Base-by-base conservation (phyloP, 352 stramenopile species). In the Globisporangium radiosum region DNA sequence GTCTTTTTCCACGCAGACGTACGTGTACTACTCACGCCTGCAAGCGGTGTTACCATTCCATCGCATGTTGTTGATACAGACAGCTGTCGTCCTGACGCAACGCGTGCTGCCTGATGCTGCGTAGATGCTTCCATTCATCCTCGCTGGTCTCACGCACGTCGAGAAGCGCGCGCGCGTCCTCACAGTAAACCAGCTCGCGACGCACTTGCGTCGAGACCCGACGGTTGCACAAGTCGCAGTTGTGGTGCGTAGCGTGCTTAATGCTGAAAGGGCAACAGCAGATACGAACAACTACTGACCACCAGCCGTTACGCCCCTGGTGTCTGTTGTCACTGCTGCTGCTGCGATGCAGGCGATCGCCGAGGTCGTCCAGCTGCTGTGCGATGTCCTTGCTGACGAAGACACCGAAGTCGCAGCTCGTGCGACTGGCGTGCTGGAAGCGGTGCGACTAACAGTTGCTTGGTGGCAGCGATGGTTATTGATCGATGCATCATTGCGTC, bases 1-100 rank as follows among this genome's bases (percentile, higher is more conserved):
- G 63, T 88, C 58, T 92, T 94, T 66, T 94, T 90, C 68, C 69
- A 85, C 39, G 63, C 71, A 64, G 79, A 94, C 50, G 78, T 68
- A 52, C 36, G 56, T 58, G 57, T 1, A 53, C 17, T 54, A n/a
- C 11, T 54, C 25, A 33, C 25, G 8, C 10, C 5, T 7, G 13
- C 5, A 42, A 14, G 17, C 38, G 37, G 3, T 2, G n/a, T 14
- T 33, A 33, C 25, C 25, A 33, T 33, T 33, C 25, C 25, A 33
- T 33, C 25, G 25, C 25, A 33, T 33, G 25, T 33, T 33, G 25
- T 33, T 33, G 25, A 33, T 43, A 33, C 11, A 19, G 44, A 43
- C n/a, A 11, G 8, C 17, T 51, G 15, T 45, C 37, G 15, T 13
- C 40, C 13, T 50, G 40, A 33, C 19, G 44, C 14, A 38, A 50